Percentiles rank a stretch among this genome's conserved stretches.
These are phyloP conservation scores for Blastocladiella emersonii DNA, from an alignment of 371 early-diverging fungal species.

Conservation along the genomic window DNA sequence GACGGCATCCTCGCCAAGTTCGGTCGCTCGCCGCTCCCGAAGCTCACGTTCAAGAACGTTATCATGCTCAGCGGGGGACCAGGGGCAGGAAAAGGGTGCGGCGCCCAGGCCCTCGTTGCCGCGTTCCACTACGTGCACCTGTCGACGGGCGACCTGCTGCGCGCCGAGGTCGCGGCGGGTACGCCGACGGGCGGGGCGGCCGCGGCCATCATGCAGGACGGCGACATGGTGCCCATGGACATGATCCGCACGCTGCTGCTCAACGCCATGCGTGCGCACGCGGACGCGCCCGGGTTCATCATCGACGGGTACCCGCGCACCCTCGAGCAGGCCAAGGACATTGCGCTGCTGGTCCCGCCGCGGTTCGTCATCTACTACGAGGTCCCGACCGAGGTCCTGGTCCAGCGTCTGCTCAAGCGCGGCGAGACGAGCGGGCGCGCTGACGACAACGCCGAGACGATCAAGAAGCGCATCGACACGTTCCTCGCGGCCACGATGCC, in stretches of 20 bases:
- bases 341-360: conserved; percentile 13
- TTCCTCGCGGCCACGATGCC: conserved; percentile 30
- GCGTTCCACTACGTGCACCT: conserved; percentile 17
- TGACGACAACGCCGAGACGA: conserved; percentile 30
- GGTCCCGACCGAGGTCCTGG: conserved; percentile 16
- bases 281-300: conserved; percentile 8
- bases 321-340: conserved; percentile 11
- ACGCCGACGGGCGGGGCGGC: conserved; percentile 6
- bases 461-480: conserved; percentile 25
- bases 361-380: conserved; percentile 28
- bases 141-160: conserved; percentile 28
- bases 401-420: conserved; percentile 22
- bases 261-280: conserved; percentile 7
- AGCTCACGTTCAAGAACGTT: no score
- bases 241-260: conserved; percentile 17
- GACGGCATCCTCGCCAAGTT: no score
- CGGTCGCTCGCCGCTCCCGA: no score
- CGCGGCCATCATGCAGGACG: not conserved
- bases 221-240: conserved; percentile 12
- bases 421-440: conserved; percentile 30
- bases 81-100: no score
- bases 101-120: no score
- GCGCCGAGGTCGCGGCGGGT: conserved; percentile 15
- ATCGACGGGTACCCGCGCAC: conserved; percentile 17
- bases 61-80: no score